Conservation (phyloP, 1,284 basidiomycete genomes). For the Cutaneotrichosporon sp. region DNA sequence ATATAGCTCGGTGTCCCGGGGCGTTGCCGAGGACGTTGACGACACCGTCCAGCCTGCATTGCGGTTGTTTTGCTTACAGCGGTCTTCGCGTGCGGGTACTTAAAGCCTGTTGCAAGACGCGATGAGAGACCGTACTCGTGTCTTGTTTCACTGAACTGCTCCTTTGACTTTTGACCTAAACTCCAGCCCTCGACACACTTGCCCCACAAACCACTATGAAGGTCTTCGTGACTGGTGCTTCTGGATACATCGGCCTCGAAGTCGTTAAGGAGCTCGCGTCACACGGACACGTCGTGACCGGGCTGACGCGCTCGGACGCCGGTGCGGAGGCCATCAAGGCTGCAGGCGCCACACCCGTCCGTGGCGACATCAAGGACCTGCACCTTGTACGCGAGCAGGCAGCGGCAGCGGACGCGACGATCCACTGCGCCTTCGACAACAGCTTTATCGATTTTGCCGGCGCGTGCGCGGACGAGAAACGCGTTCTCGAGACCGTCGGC, state of each 20-base stretch:
- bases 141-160: too few species aligned
- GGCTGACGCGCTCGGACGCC: slow-evolving; percentile 26
- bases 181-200: too few species aligned
- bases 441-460: slow-evolving; percentile 10
- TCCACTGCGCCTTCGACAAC: slow-evolving; percentile 36
- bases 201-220: slow-evolving; percentile 21
- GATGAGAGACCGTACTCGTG: too few species aligned
- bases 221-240: slow-evolving; percentile 35
- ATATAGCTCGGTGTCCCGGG: too few species aligned
- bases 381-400: slow-evolving; percentile 24
- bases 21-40: too few species aligned
- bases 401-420: slow-evolving; percentile 24
- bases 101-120: too few species aligned
- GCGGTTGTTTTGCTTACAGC: too few species aligned
- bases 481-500: slow-evolving; percentile 20
- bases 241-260: slow-evolving; percentile 27
- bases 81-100: too few species aligned
- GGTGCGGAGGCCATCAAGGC: slow-evolving; percentile 18
- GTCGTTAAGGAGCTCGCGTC: slow-evolving; percentile 23
- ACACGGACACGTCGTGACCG: slow-evolving; percentile 27
- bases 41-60: too few species aligned
- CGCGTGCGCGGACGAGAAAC: slow-evolving; percentile 14
- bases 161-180: too few species aligned
- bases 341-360: slow-evolving; percentile 19
- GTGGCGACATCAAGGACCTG: slow-evolving; percentile 22